phyloP scores from a whole-genome alignment of 2,329 filamentous ascomycete genomes.

The Paecilomyces variotii region DNA sequence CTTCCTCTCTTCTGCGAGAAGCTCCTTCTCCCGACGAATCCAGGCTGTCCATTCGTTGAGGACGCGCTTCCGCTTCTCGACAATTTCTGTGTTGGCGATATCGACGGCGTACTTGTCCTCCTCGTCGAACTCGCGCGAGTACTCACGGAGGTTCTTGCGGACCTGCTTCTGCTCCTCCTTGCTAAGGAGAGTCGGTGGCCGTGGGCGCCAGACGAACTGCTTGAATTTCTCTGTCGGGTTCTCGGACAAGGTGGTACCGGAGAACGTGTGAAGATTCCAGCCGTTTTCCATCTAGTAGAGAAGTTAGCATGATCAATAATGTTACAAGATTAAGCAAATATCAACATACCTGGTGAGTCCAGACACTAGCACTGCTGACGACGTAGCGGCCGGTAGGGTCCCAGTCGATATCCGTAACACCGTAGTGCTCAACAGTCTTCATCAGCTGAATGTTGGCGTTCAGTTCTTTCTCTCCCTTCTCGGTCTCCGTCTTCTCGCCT shows the following conservation, averaged over 20 bases:
- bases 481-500: constrained; percentile 85
- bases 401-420: constrained; percentile 96
- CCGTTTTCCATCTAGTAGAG: constrained; percentile 85
- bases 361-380: constrained; percentile 83
- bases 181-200: constrained; percentile 79
- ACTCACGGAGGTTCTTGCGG: constrained; percentile 96
- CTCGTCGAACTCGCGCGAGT: constrained; percentile 89
- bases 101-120: constrained; percentile 90
- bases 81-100: constrained; percentile 86
- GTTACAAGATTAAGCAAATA: constrained; percentile 29
- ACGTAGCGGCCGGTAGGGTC: constrained; percentile 94
- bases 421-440: constrained; percentile 91
- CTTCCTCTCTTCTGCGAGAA: constrained; percentile 64
- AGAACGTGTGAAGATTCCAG: constrained; percentile 97
- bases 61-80: constrained; percentile 73
- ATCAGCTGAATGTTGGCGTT: constrained; percentile 92
- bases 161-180: constrained; percentile 98
- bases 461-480: constrained; percentile 95
- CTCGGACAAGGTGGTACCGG: constrained; percentile 79
- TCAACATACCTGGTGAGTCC: constrained; percentile 75
- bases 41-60: constrained; percentile 86
- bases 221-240: constrained; percentile 95
- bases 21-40: constrained; percentile 64
- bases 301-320: background rate
- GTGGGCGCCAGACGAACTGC: constrained; percentile 90